These are phyloP conservation scores for Scedosporium aurantiacum DNA, from an alignment of 2,329 filamentous ascomycete genomes.

Conservation along the genomic window DNA sequence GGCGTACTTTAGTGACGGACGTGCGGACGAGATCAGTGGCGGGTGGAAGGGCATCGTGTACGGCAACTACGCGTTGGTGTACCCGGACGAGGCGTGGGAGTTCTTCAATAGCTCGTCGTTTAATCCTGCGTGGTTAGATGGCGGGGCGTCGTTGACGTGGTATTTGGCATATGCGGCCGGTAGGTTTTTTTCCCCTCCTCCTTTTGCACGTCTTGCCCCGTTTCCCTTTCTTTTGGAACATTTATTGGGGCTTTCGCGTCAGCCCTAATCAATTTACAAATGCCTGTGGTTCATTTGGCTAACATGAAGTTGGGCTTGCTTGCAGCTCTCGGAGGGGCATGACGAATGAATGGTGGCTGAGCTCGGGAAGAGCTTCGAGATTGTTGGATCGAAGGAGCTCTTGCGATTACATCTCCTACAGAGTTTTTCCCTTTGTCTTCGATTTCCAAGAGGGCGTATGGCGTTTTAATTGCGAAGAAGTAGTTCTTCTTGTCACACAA, in stretches of 20 bases:
- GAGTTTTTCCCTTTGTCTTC: neutral
- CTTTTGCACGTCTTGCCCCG: neutral
- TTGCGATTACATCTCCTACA: neutral
- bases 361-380: neutral
- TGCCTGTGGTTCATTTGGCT: neutral
- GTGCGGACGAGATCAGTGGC: constrained; percentile 53
- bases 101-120: constrained; percentile 64
- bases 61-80: constrained; percentile 68
- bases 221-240: neutral
- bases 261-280: neutral
- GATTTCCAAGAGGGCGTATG: neutral
- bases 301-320: neutral
- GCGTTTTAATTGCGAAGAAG: neutral
- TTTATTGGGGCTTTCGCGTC: too few relatives aligned
- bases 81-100: constrained; percentile 56
- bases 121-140: constrained; percentile 61
- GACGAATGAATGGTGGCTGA: neutral
- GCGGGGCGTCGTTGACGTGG: constrained; percentile 75
- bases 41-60: constrained; percentile 83
- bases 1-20: constrained; percentile 59
- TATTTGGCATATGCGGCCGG: constrained; percentile 71
- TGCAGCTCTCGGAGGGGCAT: neutral
- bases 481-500: neutral
- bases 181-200: constrained; percentile 26
- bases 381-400: neutral